phyloP scores from a whole-genome alignment of 2,329 filamentous ascomycete genomes.

The Phaeosphaeriaceae sp. region DNA sequence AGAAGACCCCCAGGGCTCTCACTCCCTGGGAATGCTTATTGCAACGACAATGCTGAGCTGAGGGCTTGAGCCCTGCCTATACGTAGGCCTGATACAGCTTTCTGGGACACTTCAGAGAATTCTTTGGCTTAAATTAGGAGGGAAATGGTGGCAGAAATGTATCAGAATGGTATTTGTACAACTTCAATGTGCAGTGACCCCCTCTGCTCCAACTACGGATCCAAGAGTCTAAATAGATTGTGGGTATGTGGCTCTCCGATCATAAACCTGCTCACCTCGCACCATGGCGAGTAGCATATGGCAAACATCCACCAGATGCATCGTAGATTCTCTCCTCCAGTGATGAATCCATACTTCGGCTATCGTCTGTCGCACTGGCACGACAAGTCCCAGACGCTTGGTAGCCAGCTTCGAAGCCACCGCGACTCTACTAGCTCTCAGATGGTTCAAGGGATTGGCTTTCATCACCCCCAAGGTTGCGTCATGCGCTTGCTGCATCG shows the following conservation, averaged over 20 bases:
- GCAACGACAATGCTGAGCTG: slow-evolving; percentile 34
- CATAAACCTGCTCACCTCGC: not conserved
- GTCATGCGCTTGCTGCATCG: not conserved
- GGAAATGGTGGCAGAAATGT: not conserved
- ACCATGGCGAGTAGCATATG: not conserved
- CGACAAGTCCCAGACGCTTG: not conserved
- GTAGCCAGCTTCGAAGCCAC: not conserved
- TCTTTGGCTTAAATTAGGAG: not conserved
- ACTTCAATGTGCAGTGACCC: not conserved
- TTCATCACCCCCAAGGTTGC: not conserved
- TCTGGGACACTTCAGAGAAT: not conserved
- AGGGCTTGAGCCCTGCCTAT: not conserved
- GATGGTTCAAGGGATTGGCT: not conserved
- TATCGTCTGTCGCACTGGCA: not conserved
- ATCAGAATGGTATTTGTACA: not conserved
- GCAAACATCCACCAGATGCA: not conserved
- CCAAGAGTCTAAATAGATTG: not conserved
- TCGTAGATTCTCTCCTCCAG: not conserved
- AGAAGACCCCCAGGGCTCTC: slow-evolving; percentile 30
- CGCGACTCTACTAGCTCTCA: not conserved
- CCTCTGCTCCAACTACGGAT: not conserved
- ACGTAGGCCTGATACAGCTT: not conserved
- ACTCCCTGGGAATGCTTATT: slow-evolving; percentile 44
- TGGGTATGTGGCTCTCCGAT: not conserved
- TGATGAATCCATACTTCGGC: not conserved